Percentiles rank a stretch among this genome's conserved stretches.
These are phyloP conservation scores for Shiraia bambusicola DNA, from an alignment of 2,329 filamentous ascomycete genomes.

Conservation along the genomic window DNA sequence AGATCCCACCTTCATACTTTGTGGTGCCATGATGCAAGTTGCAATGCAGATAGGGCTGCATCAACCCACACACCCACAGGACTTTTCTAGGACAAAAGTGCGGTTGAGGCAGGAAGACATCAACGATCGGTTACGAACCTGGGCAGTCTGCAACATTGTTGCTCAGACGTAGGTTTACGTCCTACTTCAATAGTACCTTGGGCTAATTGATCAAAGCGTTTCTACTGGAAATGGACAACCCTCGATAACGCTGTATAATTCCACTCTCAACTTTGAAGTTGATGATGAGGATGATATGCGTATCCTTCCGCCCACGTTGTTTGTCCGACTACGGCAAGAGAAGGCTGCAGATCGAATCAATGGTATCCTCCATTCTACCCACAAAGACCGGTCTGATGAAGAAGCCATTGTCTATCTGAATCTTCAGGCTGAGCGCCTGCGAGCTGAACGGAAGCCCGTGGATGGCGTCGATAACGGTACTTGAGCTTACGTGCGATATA, in stretches of 20 bases:
- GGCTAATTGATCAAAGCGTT: constrained; percentile 52
- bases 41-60: constrained; percentile 82
- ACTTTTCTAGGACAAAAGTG: constrained; percentile 74
- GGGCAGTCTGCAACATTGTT: constrained; percentile 84
- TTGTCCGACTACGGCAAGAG: constrained; percentile 41
- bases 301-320: constrained; percentile 39
- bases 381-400: constrained; percentile 34
- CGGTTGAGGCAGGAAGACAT: constrained; percentile 78
- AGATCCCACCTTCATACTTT: constrained; percentile 79
- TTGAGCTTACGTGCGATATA: neutral
- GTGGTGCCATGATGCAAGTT: constrained; percentile 83
- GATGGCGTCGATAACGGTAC: constrained; percentile 40
- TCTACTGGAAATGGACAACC: constrained; percentile 84
- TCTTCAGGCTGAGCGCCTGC: constrained; percentile 39
- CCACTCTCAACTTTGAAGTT: constrained; percentile 57
- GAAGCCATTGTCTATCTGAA: constrained; percentile 38
- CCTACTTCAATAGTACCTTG: neutral
- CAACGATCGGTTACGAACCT: constrained; percentile 75
- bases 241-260: constrained; percentile 75
- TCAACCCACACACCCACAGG: constrained; percentile 77
- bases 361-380: constrained; percentile 40
- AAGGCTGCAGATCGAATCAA: constrained; percentile 44
- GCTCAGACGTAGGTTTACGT: constrained; percentile 61
- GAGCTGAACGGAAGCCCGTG: constrained; percentile 36
- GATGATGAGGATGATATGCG: constrained; percentile 43